Evolutionary conservation across 352 stramenopile species (phyloP).

Genomic region (Phytophthora chlamydospora): DNA sequence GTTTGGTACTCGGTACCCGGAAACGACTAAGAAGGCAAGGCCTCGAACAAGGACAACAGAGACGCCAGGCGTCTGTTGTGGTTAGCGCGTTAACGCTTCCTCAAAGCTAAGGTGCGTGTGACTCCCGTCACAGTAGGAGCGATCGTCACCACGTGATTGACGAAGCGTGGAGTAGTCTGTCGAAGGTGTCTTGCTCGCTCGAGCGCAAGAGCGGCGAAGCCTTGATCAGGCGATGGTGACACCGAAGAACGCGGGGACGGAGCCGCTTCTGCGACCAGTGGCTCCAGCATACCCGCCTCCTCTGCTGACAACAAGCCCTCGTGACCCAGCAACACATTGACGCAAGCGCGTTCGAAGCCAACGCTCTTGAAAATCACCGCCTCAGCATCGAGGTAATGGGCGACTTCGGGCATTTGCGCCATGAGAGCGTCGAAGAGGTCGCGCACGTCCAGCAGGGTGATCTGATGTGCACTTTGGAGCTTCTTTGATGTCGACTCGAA

Average conservation of each 20-base stretch:
- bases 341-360: not conserved
- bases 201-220: not conserved
- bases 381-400: not conserved
- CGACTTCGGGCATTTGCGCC: not conserved
- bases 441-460: constrained; percentile 3
- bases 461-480: not conserved
- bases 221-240: not conserved
- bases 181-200: not conserved
- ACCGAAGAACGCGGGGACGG: not conserved
- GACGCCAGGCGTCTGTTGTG: too few species aligned
- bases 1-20: too few species aligned
- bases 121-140: too few species aligned
- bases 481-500: not conserved
- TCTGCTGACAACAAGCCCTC: not conserved
- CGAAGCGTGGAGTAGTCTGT: not conserved
- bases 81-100: too few species aligned
- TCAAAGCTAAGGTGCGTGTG: too few species aligned
- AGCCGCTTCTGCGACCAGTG: not conserved
- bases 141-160: too few species aligned
- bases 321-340: not conserved
- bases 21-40: too few species aligned
- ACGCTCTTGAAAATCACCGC: not conserved
- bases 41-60: too few species aligned
- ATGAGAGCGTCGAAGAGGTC: constrained; percentile 4
- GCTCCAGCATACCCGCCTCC: not conserved